Conservation (phyloP, 257 asterid species). For the Mitragyna speciosa region DNA sequence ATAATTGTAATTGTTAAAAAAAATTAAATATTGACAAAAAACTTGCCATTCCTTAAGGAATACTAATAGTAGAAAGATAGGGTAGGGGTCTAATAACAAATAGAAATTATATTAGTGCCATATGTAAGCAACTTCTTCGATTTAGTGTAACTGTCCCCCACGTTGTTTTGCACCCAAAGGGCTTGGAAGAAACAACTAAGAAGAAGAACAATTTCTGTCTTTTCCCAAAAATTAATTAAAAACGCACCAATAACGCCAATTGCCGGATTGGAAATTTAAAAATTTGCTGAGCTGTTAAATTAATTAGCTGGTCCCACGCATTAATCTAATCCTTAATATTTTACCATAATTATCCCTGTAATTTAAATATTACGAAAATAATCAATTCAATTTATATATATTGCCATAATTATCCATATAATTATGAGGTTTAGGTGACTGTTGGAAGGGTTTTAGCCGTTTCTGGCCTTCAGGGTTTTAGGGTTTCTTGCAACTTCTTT, state of each 20-base stretch:
- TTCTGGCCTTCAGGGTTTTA: neutral
- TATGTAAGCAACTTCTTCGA: neutral
- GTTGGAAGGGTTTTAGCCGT: constrained; percentile 11
- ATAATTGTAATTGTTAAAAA: too few relatives aligned
- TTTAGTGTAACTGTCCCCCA: neutral
- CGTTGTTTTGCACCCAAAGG: neutral
- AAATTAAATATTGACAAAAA: too few relatives aligned
- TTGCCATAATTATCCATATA: neutral
- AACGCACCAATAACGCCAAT: neutral
- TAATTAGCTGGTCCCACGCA: neutral
- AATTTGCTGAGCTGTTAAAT: neutral
- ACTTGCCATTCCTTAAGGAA: neutral
- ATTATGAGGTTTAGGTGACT: neutral
- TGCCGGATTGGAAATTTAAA: neutral
- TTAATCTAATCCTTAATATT: neutral
- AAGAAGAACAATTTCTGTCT: neutral
- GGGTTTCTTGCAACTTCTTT: neutral
- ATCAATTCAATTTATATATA: neutral
- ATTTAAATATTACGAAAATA: neutral
- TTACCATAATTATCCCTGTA: neutral
- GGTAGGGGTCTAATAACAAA: neutral
- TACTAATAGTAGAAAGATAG: too few relatives aligned
- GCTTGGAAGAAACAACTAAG: neutral
- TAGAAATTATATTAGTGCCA: neutral
- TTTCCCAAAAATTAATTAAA: neutral